phyloP scores from a whole-genome alignment of 129 eudicot species.

The Oenanthe sinensis region DNA sequence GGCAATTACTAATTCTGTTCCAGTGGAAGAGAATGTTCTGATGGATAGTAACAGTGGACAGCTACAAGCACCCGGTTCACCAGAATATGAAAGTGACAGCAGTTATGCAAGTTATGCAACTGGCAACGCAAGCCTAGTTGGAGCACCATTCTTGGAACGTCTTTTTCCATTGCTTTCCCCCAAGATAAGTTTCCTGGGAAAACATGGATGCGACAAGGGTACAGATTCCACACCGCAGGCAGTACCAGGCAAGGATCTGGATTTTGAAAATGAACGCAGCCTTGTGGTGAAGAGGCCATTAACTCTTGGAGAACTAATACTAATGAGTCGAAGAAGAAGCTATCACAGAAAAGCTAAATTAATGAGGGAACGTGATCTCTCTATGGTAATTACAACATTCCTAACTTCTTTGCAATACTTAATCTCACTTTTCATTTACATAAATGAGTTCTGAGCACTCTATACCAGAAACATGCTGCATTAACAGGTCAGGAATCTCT shows the following conservation, averaged over 20 bases:
- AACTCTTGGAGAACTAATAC: slow-evolving; percentile 84
- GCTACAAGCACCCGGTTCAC: slow-evolving; percentile 46
- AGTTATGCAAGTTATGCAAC: slow-evolving; percentile 48
- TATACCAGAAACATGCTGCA: slow-evolving; percentile 4
- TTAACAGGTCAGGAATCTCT: slow-evolving; percentile 1
- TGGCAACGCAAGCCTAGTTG: slow-evolving; percentile 45
- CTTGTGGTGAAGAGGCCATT: slow-evolving; percentile 27
- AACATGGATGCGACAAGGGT: slow-evolving; percentile 22
- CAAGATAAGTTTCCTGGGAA: slow-evolving; percentile 28
- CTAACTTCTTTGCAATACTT: slow-evolving; percentile 4
- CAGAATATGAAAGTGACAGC: slow-evolving; percentile 49
- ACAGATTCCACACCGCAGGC: slow-evolving; percentile 6
- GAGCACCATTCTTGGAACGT: slow-evolving; percentile 69
- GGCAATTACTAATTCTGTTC: slow-evolving; percentile 22
- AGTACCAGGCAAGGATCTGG: slow-evolving; percentile 12
- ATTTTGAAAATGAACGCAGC: slow-evolving; percentile 22
- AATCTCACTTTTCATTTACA: neutral
- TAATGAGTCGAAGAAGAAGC: slow-evolving; percentile 83
- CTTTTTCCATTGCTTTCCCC: slow-evolving; percentile 66
- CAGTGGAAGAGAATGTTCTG: slow-evolving; percentile 15
- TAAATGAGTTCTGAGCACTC: neutral
- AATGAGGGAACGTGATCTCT: slow-evolving; percentile 33
- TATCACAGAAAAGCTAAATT: slow-evolving; percentile 42
- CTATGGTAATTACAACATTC: slow-evolving; percentile 43
- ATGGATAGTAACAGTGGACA: slow-evolving; percentile 8